Base-by-base conservation (phyloP, 1,284 basidiomycete genomes). In the Puccinia triticina region DNA sequence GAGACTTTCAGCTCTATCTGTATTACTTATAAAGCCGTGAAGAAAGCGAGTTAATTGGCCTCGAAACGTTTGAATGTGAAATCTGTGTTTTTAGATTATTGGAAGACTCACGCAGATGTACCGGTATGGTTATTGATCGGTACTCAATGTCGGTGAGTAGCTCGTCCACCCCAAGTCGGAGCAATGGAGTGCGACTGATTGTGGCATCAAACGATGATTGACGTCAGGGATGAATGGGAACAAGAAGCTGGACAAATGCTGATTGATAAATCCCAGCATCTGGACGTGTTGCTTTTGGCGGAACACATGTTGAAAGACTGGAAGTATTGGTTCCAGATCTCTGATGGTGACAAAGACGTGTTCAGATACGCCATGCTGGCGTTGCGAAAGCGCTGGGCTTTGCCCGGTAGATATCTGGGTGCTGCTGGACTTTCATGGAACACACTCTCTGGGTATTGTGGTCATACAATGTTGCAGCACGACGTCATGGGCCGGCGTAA, bases 341-440 rank as follows among this genome's bases (percentile, higher is more conserved):
- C 88, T 7, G 89, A 89, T 83, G 89, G 89, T 40, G 89, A 89
- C 77, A 89, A 89, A 85, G 89, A 90, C 83, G 87, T 89, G 32
- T 89, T 89, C 86, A 86, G 89, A 50, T 89, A 78, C 61, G 84
- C 82, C 26, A 84, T 89, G 83, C 86, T 89, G 14, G 87, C 88
- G 2, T 85, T 90, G 0, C 85, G 89, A 12, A 90, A 90, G 83
- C 87, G 89, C 37, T 90, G 89, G 89, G 89, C 87, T 10, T 87
- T 89, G 3, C 89, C 89, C 0, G 89, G 89, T 0, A 86, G 88
- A 4, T 88, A 88, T 84, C 87, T 89, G 29, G 87, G 87, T 4
- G 86, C 88, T 0, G 88, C 86, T 0, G 88, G 86, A 0, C 84
- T 89, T 16, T 88, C 88, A 0, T 84, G 85, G 5, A 84, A 86